phyloP scores from a whole-genome alignment of 768 basidiomycete genomes.

The Rhodotorula graminis region DNA sequence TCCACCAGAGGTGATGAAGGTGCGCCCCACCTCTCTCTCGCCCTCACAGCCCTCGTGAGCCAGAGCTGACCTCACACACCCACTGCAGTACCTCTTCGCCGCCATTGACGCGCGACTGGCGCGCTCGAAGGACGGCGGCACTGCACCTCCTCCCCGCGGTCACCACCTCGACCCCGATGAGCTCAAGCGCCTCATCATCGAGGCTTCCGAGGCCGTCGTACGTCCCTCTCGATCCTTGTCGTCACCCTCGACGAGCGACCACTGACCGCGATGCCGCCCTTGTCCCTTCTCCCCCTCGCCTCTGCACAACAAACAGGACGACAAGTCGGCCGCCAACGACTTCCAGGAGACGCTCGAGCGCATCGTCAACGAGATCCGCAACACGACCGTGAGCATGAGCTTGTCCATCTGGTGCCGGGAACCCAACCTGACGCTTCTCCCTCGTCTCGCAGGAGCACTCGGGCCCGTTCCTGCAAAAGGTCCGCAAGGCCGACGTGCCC shows the following conservation, averaged over 20 bases:
- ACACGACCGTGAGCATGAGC: slow-evolving; percentile 56
- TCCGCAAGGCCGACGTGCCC: slow-evolving; percentile 79
- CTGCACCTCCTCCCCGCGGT: neutral
- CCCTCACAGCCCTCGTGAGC: neutral
- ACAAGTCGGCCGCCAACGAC: slow-evolving; percentile 67
- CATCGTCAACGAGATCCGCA: slow-evolving; percentile 75
- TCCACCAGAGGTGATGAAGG: slow-evolving; percentile 21
- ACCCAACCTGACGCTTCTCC: slow-evolving; percentile 40
- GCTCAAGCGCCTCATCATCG: slow-evolving; percentile 33
- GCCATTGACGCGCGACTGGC: slow-evolving; percentile 34
- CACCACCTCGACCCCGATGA: slow-evolving; percentile 15
- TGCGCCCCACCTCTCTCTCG: neutral
- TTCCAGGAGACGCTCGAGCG: slow-evolving; percentile 94
- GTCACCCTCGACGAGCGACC: too few species aligned
- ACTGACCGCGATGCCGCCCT: neutral
- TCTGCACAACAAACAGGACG: slow-evolving; percentile 43
- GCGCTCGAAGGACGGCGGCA: slow-evolving; percentile 1
- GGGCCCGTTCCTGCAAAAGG: slow-evolving; percentile 87
- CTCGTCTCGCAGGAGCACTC: slow-evolving; percentile 67
- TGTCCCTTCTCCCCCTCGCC: neutral
- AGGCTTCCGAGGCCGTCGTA: slow-evolving; percentile 35
- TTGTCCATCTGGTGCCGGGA: slow-evolving; percentile 50
- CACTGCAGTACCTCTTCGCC: slow-evolving; percentile 36
- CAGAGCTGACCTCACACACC: neutral
- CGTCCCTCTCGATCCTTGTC: neutral